These are phyloP conservation scores for Fragilaria crotonensis DNA, from an alignment of 108 stramenopile species.

Conservation along the genomic window DNA sequence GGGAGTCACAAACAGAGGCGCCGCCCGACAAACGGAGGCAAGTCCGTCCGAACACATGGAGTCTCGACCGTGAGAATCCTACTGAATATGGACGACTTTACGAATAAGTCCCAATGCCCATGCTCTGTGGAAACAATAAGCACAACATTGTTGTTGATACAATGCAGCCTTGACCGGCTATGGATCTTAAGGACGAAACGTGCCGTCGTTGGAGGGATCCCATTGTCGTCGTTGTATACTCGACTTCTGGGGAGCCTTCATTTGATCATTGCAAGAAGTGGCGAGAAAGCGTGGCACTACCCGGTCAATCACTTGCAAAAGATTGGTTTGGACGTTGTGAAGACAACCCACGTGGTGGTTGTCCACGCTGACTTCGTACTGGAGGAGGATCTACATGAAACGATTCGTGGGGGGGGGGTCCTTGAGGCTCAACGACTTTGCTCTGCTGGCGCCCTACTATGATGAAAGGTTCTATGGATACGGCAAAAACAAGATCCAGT, in stretches of 20 bases:
- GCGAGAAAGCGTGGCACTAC: slow-evolving; percentile 26
- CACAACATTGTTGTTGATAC: slow-evolving; percentile 55
- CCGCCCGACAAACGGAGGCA: no score
- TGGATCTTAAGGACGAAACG: slow-evolving; percentile 66
- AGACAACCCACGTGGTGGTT: slow-evolving; percentile 80
- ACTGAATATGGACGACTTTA: slow-evolving; percentile 7
- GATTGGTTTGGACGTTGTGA: slow-evolving; percentile 66
- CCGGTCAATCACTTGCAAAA: slow-evolving; percentile 90
- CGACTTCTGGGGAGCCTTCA: no score
- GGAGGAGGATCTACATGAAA: slow-evolving; percentile 35
- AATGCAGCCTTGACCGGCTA: slow-evolving; percentile 60
- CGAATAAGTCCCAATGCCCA: slow-evolving; percentile 7
- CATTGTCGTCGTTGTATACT: slow-evolving; percentile 61
- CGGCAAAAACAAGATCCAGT: slow-evolving; percentile 88
- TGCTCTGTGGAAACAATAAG: background rate
- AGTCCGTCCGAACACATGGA: no score
- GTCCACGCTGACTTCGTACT: slow-evolving; percentile 89
- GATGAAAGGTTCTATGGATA: slow-evolving; percentile 86
- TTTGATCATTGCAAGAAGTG: background rate
- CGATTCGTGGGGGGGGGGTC: no score
- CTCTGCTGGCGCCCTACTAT: slow-evolving; percentile 72
- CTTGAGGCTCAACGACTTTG: no score
- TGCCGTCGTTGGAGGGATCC: slow-evolving; percentile 63
- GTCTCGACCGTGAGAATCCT: slow-evolving; percentile 17
- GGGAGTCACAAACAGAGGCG: no score